Percentiles rank a stretch among this genome's conserved stretches.
These are phyloP conservation scores for Fraxinus xanthoxyloides DNA, from an alignment of 305 asterid genomes.

Conservation along the genomic window DNA sequence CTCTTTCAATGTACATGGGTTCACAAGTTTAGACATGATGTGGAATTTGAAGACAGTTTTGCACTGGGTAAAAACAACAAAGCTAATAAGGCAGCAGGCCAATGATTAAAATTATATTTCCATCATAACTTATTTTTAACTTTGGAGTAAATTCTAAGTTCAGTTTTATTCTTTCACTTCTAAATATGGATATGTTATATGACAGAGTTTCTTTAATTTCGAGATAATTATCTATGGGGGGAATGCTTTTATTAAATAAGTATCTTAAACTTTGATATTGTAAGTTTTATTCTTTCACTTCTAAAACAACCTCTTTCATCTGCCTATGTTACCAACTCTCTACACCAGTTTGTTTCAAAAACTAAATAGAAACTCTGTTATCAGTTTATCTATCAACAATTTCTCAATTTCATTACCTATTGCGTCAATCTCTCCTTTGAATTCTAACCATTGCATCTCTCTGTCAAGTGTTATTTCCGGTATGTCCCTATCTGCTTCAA, in stretches of 20 bases:
- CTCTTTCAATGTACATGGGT: neutral
- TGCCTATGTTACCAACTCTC: conserved; percentile 14
- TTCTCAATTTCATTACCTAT: conserved; percentile 52
- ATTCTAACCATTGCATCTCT: conserved; percentile 52
- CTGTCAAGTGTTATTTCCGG: conserved; percentile 34
- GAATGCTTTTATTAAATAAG: conserved; percentile 6
- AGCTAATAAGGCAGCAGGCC: neutral
- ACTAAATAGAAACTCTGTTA: conserved; percentile 45
- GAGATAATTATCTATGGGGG: conserved; percentile 9
- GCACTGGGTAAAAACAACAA: neutral
- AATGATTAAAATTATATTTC: neutral
- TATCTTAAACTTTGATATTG: conserved; percentile 28
- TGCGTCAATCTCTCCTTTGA: conserved; percentile 28
- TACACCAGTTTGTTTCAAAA: conserved; percentile 14
- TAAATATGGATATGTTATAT: conserved; percentile 13
- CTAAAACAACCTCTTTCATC: neutral
- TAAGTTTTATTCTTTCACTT: no score
- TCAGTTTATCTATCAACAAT: conserved; percentile 52
- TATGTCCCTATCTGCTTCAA: neutral
- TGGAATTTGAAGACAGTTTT: neutral
- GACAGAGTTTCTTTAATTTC: neutral
- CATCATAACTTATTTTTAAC: neutral
- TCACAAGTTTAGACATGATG: neutral
- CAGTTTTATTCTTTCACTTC: neutral
- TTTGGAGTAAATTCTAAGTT: neutral